These are phyloP conservation scores for Phoenix dactylifera DNA, from an alignment of 176 grass and related monocot species.

Conservation along the genomic window DNA sequence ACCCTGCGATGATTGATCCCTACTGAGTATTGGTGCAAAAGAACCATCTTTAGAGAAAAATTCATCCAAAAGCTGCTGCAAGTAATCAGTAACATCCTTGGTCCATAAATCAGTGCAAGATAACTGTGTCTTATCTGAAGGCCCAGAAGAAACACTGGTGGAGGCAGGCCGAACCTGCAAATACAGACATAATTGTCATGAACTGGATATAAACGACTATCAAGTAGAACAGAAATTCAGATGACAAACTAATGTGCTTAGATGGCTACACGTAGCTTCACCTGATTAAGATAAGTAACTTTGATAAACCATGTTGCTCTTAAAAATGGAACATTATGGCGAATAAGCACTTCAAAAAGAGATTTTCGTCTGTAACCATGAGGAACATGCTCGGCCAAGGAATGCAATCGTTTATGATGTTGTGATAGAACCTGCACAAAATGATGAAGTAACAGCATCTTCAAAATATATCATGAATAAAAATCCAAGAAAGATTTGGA, in stretches of 20 bases:
- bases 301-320: slow-evolving; percentile 99
- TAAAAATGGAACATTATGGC: slow-evolving; percentile 78
- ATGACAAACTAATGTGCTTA: not conserved
- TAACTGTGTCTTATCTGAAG: slow-evolving; percentile 60
- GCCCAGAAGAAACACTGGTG: slow-evolving; percentile 44
- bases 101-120: slow-evolving; percentile 72
- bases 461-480: no score
- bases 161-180: slow-evolving; percentile 55
- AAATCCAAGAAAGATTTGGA: no score
- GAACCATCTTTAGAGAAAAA: slow-evolving; percentile 66
- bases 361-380: slow-evolving; percentile 97
- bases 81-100: slow-evolving; percentile 87
- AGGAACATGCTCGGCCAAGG: slow-evolving; percentile 83
- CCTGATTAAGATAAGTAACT: slow-evolving; percentile 99
- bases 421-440: slow-evolving; percentile 67
- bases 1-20: slow-evolving; percentile 59
- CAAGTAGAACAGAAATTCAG: no score
- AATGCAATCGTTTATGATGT: slow-evolving; percentile 62
- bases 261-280: slow-evolving; percentile 21
- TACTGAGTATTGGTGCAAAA: slow-evolving; percentile 33
- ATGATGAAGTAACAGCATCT: no score
- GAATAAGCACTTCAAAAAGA: slow-evolving; percentile 89
- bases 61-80: slow-evolving; percentile 93
- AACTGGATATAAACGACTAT: not conserved
- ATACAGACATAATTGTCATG: slow-evolving; percentile 18